Evolutionary conservation across 2,329 filamentous ascomycete species (phyloP).

Genomic region (Sphaerostilbella broomeana): DNA sequence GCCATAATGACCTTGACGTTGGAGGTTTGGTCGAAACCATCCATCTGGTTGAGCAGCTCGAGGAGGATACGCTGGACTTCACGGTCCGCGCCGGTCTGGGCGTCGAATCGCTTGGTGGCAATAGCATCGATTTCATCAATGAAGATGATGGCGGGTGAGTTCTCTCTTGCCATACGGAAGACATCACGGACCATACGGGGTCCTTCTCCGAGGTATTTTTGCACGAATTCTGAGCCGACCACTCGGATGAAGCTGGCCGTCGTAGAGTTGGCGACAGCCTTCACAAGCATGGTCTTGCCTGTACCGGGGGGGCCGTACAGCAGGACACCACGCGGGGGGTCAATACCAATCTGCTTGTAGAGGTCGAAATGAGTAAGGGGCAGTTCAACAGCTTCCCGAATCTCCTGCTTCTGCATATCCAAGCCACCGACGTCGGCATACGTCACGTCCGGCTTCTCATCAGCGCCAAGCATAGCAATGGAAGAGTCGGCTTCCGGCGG

Average conservation of each 20-base stretch:
- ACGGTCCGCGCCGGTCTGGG: slow-evolving; percentile 93
- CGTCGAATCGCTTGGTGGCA: slow-evolving; percentile 97
- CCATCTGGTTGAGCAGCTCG: slow-evolving; percentile 98
- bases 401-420: slow-evolving; percentile 99
- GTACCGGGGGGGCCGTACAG: slow-evolving; percentile 94
- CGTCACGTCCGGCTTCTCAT: slow-evolving; percentile 97
- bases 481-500: slow-evolving; percentile 98
- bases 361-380: slow-evolving; percentile 96
- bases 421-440: slow-evolving; percentile 96
- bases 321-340: slow-evolving; percentile 91
- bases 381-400: slow-evolving; percentile 93
- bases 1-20: slow-evolving; percentile 99
- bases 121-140: slow-evolving; percentile 99
- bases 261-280: slow-evolving; percentile 96
- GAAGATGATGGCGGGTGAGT: slow-evolving; percentile 97
- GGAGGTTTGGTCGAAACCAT: slow-evolving; percentile 96
- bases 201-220: slow-evolving; percentile 96
- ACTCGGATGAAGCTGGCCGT: slow-evolving; percentile 98
- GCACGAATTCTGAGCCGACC: slow-evolving; percentile 95
- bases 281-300: slow-evolving; percentile 95
- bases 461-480: slow-evolving; percentile 92
- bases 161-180: slow-evolving; percentile 98
- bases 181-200: slow-evolving; percentile 98
- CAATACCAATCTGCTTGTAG: slow-evolving; percentile 98
- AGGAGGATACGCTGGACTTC: slow-evolving; percentile 98